Base-by-base conservation (phyloP, 176 grass and related monocot species). In the Elaeis guineensis region DNA sequence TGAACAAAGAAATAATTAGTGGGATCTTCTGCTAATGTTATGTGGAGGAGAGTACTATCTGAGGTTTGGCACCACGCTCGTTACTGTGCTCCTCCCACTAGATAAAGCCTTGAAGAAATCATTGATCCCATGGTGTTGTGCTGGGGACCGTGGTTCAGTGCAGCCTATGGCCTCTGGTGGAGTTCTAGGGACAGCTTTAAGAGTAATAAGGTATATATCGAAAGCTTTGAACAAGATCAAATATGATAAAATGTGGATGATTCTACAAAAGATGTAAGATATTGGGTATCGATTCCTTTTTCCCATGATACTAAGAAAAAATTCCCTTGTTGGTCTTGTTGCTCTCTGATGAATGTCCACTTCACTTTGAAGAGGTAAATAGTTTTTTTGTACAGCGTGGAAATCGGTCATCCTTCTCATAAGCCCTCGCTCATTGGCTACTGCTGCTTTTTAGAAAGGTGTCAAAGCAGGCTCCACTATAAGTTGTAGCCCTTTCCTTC, bases 281-380 rank as follows among this genome's bases (percentile, higher is more conserved):
- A 79, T 62, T 80, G 79, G 87, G 4, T 6, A 35, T 61, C 4
- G 15, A 32, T 51, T 64, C 19, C 72, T 82, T 85, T 75, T 18
- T 54, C 29, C 49, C 69, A 63, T 75, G 53, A 61, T 64, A 30
- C 68, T 59, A 53, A 58, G 50, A 63, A 21, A 62, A 55, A 70
- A 55, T 51, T 21, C 25, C 26, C 66, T 79, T 76, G 9, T 17
- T 52, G 52, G 44, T 21, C 32, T n/a, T 70, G 57, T 56, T 75
- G 76, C 72, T 39, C 22, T 77, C 50, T 49, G 63, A 50, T 66
- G 63, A 73, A 63, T 80, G 80, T 61, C 72, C 85, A 83, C 76
- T 88, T 66, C 11, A 70, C 50, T 53, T 61, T 2, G 59, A 53
- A 70, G 61, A 35, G 7, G 35, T 44, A 2, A 44, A 44, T 44